phyloP scores from a whole-genome alignment of 2,329 filamentous ascomycete genomes.

The Periglandula ipomoeae region DNA sequence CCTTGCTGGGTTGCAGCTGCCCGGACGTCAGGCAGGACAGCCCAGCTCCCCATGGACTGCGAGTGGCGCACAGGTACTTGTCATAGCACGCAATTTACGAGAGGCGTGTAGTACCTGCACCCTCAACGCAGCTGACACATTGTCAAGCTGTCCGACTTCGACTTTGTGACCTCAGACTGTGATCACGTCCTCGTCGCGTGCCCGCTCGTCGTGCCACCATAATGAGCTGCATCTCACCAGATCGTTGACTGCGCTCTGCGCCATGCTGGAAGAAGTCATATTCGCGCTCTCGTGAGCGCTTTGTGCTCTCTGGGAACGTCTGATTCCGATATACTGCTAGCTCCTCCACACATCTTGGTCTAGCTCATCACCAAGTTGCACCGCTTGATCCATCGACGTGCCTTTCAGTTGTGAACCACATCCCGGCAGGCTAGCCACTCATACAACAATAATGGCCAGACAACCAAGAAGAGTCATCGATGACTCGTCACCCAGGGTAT shows the following conservation, averaged over 20 bases:
- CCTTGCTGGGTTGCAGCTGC: too few relatives aligned
- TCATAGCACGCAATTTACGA: too few relatives aligned
- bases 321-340: not conserved
- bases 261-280: not conserved
- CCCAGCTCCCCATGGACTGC: too few relatives aligned
- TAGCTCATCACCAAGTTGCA: too few relatives aligned
- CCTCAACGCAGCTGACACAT: too few relatives aligned
- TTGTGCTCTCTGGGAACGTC: not conserved
- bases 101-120: too few relatives aligned
- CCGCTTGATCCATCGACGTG: too few relatives aligned
- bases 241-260: not conserved
- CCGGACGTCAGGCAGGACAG: too few relatives aligned
- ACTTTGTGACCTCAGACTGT: not conserved
- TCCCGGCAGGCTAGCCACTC: too few relatives aligned
- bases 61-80: too few relatives aligned
- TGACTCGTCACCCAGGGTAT: not conserved
- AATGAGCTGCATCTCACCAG: not conserved
- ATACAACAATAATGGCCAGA: not conserved
- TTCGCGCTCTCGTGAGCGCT: not conserved
- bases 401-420: too few relatives aligned
- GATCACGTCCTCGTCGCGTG: conserved; percentile 1
- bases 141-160: not conserved
- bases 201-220: conserved; percentile 1
- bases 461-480: not conserved
- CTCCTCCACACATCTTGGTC: too few relatives aligned